A percentile compares a stretch with the other conserved stretches of the same genome.
phyloP scores from a whole-genome alignment of 495 filamentous ascomycete species.

The Talaromyces wortmannii region DNA sequence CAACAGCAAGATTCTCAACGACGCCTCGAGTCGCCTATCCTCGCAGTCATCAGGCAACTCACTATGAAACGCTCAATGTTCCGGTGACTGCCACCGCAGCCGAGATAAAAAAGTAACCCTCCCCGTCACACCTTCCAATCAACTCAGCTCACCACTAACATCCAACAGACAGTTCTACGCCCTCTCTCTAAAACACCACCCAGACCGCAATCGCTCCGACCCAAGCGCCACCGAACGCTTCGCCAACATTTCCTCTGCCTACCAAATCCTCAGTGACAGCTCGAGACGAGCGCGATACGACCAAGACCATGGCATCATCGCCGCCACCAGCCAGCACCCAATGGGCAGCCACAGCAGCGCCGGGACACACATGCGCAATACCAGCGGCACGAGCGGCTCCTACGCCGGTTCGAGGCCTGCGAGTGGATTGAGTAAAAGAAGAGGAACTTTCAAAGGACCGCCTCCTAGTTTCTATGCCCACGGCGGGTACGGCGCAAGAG shows the following conservation, averaged over 20 bases:
- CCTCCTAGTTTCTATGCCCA: constrained; percentile 81
- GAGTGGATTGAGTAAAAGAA: constrained; percentile 70
- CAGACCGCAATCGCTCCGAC: constrained; percentile 79
- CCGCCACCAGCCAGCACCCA: constrained; percentile 31
- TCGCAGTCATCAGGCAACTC: constrained; percentile 35
- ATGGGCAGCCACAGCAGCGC: constrained; percentile 32
- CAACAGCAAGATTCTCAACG: constrained; percentile 16
- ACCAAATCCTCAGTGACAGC: constrained; percentile 65
- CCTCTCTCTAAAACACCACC: constrained; percentile 90
- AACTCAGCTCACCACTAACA: constrained; percentile 7
- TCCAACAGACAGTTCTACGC: constrained; percentile 71
- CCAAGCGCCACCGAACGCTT: constrained; percentile 70
- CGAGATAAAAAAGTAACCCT: constrained; percentile 76
- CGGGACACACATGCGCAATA: constrained; percentile 32
- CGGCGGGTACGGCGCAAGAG: constrained; percentile 48
- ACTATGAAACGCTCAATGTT: constrained; percentile 81
- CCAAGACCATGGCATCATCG: constrained; percentile 47
- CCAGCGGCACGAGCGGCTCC: constrained; percentile 24
- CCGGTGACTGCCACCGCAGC: constrained; percentile 55
- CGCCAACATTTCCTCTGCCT: constrained; percentile 80
- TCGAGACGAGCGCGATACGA: constrained; percentile 76
- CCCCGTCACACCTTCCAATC: background rate
- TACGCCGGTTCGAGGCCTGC: constrained; percentile 65
- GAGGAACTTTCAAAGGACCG: constrained; percentile 71
- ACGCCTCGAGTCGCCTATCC: constrained; percentile 10